These are phyloP conservation scores for Tubosaeta sp. DNA, from an alignment of 768 basidiomycete genomes.

Conservation along the genomic window DNA sequence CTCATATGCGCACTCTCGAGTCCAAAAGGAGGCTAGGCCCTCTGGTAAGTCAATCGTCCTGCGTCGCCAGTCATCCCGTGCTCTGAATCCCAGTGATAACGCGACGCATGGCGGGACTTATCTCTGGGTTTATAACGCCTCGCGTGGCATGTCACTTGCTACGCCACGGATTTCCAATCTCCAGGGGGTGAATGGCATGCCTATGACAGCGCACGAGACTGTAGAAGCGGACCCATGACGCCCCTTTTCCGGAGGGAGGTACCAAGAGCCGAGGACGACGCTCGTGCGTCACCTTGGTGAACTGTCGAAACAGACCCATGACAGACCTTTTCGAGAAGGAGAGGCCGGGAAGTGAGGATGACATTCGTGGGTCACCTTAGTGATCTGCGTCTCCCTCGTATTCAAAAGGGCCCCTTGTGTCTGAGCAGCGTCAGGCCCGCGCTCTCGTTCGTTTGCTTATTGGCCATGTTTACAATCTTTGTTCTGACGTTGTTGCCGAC, in stretches of 20 bases:
- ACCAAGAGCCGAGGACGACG: constrained; percentile 15
- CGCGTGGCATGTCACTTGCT: constrained; percentile 9
- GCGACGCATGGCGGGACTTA: constrained; percentile 1
- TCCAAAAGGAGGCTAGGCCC: neutral
- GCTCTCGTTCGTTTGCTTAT: constrained; percentile 1
- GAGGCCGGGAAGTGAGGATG: constrained; percentile 12
- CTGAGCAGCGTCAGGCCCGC: neutral
- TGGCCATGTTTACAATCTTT: neutral
- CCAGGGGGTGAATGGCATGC: constrained; percentile 4
- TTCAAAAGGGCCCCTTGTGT: constrained; percentile 14
- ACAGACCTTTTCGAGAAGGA: constrained; percentile 14
- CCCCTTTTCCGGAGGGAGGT: constrained; percentile 14
- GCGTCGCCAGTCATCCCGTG: neutral
- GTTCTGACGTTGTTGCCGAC: constrained; percentile 6
- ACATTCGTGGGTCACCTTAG: constrained; percentile 5
- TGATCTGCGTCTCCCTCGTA: neutral
- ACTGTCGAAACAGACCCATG: constrained; percentile 11
- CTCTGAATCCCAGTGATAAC: constrained; percentile 5
- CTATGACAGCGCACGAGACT: neutral
- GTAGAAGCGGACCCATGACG: constrained; percentile 11
- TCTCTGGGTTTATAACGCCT: constrained; percentile 7
- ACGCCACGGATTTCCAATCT: constrained; percentile 2
- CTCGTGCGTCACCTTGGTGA: constrained; percentile 5
- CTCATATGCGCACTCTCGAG: constrained; percentile 1
- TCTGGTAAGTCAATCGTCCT: constrained; percentile 12